These are phyloP conservation scores for Heritiera littoralis DNA, from an alignment of 345 rosid species.

Conservation along the genomic window DNA sequence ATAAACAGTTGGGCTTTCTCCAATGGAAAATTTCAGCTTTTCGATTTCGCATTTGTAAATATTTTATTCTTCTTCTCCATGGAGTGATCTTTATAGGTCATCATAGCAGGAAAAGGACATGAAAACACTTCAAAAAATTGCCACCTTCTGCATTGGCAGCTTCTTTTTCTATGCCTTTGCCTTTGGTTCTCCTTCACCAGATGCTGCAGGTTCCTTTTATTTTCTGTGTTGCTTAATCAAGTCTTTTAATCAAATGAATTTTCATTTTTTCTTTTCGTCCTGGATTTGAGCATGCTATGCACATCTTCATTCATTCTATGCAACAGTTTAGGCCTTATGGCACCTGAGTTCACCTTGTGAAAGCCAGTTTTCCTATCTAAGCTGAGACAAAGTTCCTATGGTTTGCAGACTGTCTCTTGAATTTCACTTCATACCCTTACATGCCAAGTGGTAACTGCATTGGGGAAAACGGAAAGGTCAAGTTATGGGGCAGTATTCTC, in stretches of 20 bases:
- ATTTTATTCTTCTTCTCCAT: neutral
- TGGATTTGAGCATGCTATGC: neutral
- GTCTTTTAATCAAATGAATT: neutral
- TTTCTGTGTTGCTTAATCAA: neutral
- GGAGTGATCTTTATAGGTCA: neutral
- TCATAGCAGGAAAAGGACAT: neutral
- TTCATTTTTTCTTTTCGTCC: neutral
- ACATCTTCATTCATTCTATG: neutral
- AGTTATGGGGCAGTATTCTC: constrained; percentile 33
- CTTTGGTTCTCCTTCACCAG: constrained; percentile 8
- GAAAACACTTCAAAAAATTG: neutral
- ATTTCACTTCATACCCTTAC: constrained; percentile 37
- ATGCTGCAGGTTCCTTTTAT: constrained; percentile 30
- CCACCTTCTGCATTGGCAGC: neutral
- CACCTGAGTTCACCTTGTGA: neutral
- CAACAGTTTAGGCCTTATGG: neutral
- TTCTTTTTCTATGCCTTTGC: constrained; percentile 16
- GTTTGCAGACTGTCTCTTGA: constrained; percentile 39
- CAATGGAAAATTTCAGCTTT: constrained; percentile 8
- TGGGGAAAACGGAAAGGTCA: constrained; percentile 24
- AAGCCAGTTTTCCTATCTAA: neutral
- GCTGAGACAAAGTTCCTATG: neutral
- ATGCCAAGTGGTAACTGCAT: constrained; percentile 52
- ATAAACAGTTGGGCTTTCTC: neutral
- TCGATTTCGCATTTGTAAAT: neutral